These are phyloP conservation scores for Hippophae rhamnoides DNA, from an alignment of 306 rosid genomes.

Conservation along the genomic window DNA sequence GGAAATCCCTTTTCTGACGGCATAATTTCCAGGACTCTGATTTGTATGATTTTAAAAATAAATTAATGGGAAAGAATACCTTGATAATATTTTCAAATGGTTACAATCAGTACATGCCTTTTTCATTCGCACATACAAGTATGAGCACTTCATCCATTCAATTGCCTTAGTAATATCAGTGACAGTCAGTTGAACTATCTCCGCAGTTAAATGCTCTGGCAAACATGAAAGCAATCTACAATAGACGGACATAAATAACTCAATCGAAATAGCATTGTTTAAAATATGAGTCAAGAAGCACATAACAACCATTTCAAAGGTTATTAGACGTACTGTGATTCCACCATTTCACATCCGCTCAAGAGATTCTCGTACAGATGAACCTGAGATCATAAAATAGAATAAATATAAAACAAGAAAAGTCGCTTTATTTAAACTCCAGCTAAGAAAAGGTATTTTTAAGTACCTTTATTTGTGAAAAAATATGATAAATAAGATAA, in stretches of 20 bases:
- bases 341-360: conserved; percentile 92
- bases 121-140: conserved; percentile 81
- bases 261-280: conserved; percentile 11
- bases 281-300: conserved; percentile 13
- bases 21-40: conserved; percentile 71
- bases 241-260: conserved; percentile 19
- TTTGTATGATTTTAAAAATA: conserved; percentile 12
- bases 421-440: no score
- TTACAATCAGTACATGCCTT: conserved; percentile 38
- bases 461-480: no score
- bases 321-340: conserved; percentile 69
- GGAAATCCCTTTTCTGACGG: conserved; percentile 51
- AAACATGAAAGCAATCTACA: conserved; percentile 73
- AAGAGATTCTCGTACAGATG: conserved; percentile 90
- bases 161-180: conserved; percentile 83
- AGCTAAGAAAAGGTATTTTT: no score
- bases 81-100: conserved; percentile 7
- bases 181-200: conserved; percentile 85
- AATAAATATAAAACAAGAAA: conserved; percentile 4
- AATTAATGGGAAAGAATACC: conserved; percentile 15
- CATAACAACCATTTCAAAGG: conserved; percentile 8
- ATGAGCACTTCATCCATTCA: conserved; percentile 93
- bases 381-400: conserved; percentile 41
- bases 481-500: no score
- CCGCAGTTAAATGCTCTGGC: conserved; percentile 94